These are phyloP conservation scores for Salix brachista DNA, from an alignment of 345 rosid genomes.

Conservation along the genomic window DNA sequence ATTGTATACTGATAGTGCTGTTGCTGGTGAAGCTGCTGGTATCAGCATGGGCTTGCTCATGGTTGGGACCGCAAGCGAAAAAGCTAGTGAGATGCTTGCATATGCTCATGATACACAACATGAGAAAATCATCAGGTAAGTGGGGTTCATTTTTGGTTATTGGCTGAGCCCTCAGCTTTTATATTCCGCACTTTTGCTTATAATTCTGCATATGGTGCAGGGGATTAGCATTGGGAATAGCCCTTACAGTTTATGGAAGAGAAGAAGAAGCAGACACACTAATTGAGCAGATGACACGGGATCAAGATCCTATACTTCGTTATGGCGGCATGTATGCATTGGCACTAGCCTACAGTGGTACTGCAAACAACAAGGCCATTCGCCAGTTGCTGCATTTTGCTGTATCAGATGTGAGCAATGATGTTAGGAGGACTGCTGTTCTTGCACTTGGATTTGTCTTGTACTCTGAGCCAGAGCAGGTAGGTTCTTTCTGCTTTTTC, in stretches of 20 bases:
- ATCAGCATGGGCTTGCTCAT: conserved; percentile 95
- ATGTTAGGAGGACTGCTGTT: conserved; percentile 97
- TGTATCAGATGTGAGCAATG: conserved; percentile 98
- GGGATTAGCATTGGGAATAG: conserved; percentile 94
- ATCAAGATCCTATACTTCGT: conserved; percentile 95
- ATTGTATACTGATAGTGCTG: conserved; percentile 89
- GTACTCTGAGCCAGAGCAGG: conserved; percentile 99
- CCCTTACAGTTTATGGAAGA: conserved; percentile 95
- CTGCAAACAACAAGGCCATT: conserved; percentile 97
- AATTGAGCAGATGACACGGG: conserved; percentile 98
- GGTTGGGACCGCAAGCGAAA: conserved; percentile 99
- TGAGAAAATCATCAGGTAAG: conserved; percentile 93
- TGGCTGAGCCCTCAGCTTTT: not conserved
- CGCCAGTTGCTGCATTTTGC: conserved; percentile 99
- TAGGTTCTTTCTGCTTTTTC: conserved; percentile 14
- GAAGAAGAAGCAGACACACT: conserved; percentile 99
- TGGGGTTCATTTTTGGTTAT: not conserved
- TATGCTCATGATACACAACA: conserved; percentile 99
- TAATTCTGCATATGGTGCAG: conserved; percentile 29
- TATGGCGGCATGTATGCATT: conserved; percentile 99
- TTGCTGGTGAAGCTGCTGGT: conserved; percentile 99
- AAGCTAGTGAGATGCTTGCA: conserved; percentile 95
- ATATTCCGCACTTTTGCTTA: not conserved
- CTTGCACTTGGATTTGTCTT: conserved; percentile 98
- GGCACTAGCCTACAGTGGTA: conserved; percentile 96